Evolutionary conservation across 225 moss, liverwort and hornwort species (phyloP).

Genomic region (Sphagnum contortum): DNA sequence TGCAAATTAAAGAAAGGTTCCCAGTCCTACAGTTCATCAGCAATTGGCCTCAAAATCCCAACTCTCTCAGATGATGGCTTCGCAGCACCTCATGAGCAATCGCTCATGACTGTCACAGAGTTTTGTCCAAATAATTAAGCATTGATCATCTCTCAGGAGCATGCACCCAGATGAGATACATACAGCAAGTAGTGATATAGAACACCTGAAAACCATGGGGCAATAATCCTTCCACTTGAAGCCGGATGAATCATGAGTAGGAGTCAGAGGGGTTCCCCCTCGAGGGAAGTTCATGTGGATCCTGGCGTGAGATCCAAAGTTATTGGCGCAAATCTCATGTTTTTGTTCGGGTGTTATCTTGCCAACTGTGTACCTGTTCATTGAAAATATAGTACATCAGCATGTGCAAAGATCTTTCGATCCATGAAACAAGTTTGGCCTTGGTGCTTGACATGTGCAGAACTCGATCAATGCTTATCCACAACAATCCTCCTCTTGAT

Average conservation of each 20-base stretch:
- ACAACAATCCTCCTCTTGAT: no score
- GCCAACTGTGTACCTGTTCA: constrained; percentile 84
- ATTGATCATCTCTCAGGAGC: no score
- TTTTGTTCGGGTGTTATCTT: constrained; percentile 87
- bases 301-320: constrained; percentile 83
- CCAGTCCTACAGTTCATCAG: background rate
- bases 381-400: background rate
- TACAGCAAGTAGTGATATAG: background rate
- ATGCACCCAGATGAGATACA: background rate
- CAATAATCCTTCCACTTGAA: constrained; percentile 99
- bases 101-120: no score
- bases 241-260: constrained; percentile 83
- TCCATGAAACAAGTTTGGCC: background rate
- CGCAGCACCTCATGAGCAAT: no score
- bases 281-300: constrained; percentile 89
- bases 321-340: constrained; percentile 63
- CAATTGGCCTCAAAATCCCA: background rate
- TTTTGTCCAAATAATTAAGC: no score
- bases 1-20: constrained; percentile 14
- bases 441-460: no score
- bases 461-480: no score
- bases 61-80: background rate
- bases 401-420: background rate
- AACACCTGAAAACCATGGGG: constrained; percentile 96
- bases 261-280: constrained; percentile 83